A percentile compares a stretch with the other conserved stretches of the same genome.
phyloP scores from a whole-genome alignment of 495 filamentous ascomycete genomes.

The Cladorrhinum samala region DNA sequence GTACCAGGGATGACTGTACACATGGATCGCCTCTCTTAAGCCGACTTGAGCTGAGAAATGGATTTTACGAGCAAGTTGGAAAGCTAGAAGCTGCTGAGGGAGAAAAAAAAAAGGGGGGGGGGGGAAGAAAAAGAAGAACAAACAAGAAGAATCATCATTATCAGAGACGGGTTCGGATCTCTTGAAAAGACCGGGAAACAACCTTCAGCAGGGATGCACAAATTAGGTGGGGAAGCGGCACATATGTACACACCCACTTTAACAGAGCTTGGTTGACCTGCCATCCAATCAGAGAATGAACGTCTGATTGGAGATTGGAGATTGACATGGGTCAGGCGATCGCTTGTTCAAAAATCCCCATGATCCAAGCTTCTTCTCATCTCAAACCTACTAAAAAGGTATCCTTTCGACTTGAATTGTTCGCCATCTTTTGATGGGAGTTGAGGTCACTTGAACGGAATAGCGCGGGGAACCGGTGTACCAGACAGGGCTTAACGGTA shows the following conservation, averaged over 20 bases:
- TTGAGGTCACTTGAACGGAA: slow-evolving; percentile 8
- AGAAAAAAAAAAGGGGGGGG: no score
- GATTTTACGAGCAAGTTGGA: no score
- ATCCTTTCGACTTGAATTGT: not conserved
- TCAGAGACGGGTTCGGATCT: slow-evolving; percentile 1
- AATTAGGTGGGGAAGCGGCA: slow-evolving; percentile 11
- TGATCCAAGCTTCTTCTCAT: not conserved
- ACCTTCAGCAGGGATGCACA: slow-evolving; percentile 1
- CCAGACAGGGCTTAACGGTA: not conserved
- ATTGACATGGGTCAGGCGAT: slow-evolving; percentile 1
- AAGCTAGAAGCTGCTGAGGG: no score
- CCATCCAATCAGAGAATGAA: slow-evolving; percentile 7
- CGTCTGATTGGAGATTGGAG: slow-evolving; percentile 6
- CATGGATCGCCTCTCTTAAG: no score
- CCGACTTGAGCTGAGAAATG: not conserved
- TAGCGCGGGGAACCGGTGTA: not conserved
- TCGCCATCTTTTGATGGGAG: no score
- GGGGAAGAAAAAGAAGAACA: no score
- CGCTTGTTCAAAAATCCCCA: not conserved
- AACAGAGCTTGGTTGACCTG: slow-evolving; percentile 6
- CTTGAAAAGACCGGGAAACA: slow-evolving; percentile 4
- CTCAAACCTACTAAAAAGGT: not conserved
- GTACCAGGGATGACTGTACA: no score
- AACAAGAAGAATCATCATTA: not conserved
- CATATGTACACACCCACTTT: slow-evolving; percentile 3